These are phyloP conservation scores for Amylostereum chailletii DNA, from an alignment of 1,284 basidiomycete genomes.

Conservation along the genomic window DNA sequence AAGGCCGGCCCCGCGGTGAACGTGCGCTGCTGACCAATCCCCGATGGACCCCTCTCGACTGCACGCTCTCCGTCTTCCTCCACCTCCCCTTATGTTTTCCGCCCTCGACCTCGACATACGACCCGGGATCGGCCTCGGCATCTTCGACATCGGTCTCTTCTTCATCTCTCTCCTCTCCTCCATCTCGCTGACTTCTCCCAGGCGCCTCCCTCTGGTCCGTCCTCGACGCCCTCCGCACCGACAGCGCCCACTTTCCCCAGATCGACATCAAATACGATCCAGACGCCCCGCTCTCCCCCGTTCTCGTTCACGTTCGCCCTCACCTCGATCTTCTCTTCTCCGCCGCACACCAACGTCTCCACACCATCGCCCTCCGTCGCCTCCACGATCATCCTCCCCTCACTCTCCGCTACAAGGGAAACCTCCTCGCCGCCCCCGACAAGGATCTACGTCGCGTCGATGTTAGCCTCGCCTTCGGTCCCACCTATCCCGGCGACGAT, in stretches of 20 bases:
- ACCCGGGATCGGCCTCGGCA: slow-evolving; percentile 71
- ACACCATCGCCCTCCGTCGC: slow-evolving; percentile 63
- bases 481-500: slow-evolving; percentile 75
- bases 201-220: slow-evolving; percentile 79
- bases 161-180: slow-evolving; percentile 3
- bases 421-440: slow-evolving; percentile 47
- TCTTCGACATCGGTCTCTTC: slow-evolving; percentile 64
- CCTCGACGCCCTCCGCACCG: slow-evolving; percentile 57
- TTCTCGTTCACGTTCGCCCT: slow-evolving; percentile 71
- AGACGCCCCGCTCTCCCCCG: slow-evolving; percentile 64
- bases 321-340: slow-evolving; percentile 78
- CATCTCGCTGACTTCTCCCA: slow-evolving; percentile 19
- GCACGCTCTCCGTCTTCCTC: background rate
- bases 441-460: slow-evolving; percentile 56
- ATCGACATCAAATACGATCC: slow-evolving; percentile 80
- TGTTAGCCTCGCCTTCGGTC: slow-evolving; percentile 73
- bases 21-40: too few relatives aligned
- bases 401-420: slow-evolving; percentile 62
- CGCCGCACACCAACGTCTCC: slow-evolving; percentile 63
- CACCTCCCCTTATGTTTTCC: slow-evolving; percentile 41
- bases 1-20: too few relatives aligned
- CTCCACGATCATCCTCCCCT: slow-evolving; percentile 59
- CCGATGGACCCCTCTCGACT: too few relatives aligned
- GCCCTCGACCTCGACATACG: slow-evolving; percentile 66
- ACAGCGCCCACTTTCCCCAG: slow-evolving; percentile 66